These are phyloP conservation scores for Talaromyces funiculosus DNA, from an alignment of 2,329 filamentous ascomycete species.

Conservation along the genomic window DNA sequence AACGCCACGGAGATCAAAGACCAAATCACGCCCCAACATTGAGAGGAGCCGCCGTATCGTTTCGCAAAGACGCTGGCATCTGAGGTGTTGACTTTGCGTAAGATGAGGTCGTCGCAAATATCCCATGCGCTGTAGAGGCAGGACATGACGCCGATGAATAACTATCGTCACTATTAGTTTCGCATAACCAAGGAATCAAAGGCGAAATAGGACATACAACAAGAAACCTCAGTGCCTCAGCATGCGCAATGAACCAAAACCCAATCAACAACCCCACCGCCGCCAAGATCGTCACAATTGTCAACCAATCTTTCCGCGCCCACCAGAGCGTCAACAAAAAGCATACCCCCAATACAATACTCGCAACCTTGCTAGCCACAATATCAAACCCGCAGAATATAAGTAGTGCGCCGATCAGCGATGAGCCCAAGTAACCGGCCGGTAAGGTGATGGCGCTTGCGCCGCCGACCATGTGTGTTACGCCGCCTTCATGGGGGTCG, in stretches of 20 bases:
- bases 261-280: conserved; percentile 66
- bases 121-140: conserved; percentile 78
- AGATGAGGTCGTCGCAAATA: conserved; percentile 75
- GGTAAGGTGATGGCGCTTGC: conserved; percentile 65
- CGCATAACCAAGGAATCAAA: not conserved
- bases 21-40: conserved; percentile 78
- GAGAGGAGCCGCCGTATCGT: conserved; percentile 70
- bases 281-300: conserved; percentile 62
- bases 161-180: too few species aligned
- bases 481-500: conserved; percentile 70
- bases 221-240: conserved; percentile 66
- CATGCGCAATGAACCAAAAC: conserved; percentile 76
- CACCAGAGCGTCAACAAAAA: conserved; percentile 78
- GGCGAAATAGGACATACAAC: conserved; percentile 45
- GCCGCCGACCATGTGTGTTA: conserved; percentile 71
- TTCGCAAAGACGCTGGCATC: conserved; percentile 75
- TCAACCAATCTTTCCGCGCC: conserved; percentile 73
- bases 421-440: conserved; percentile 72
- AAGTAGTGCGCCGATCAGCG: conserved; percentile 68
- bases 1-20: conserved; percentile 64
- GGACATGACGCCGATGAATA: conserved; percentile 80
- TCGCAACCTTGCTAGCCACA: conserved; percentile 73
- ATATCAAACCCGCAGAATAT: conserved; percentile 79
- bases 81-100: conserved; percentile 73
- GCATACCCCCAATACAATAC: conserved; percentile 64